phyloP scores from a whole-genome alignment of 1,284 basidiomycete species.

The Cerrena zonata region DNA sequence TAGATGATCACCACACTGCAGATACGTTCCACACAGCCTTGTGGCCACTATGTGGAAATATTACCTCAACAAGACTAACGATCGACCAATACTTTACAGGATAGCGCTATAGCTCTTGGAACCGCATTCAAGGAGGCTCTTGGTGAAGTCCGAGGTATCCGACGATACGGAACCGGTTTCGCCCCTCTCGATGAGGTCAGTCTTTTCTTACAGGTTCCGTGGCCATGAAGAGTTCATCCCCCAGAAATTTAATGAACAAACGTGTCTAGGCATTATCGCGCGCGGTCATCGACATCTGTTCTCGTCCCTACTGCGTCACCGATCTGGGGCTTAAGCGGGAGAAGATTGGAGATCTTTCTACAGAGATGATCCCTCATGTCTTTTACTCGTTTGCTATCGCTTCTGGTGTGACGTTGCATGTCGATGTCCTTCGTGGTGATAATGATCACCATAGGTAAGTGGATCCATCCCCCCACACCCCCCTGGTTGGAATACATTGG shows the following conservation, averaged over 20 bases:
- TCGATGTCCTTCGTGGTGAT: slow-evolving; percentile 89
- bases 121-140: slow-evolving; percentile 93
- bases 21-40: slow-evolving; percentile 53
- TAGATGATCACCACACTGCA: slow-evolving; percentile 99
- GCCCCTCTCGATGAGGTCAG: slow-evolving; percentile 93
- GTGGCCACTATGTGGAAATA: slow-evolving; percentile 1
- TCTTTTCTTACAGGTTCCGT: no score
- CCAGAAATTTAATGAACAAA: neutral
- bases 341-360: slow-evolving; percentile 93
- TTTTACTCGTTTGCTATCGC: slow-evolving; percentile 92
- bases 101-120: slow-evolving; percentile 88
- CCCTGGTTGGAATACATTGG: slow-evolving; percentile 5
- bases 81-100: slow-evolving; percentile 50
- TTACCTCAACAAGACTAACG: slow-evolving; percentile 10
- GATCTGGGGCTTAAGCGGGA: slow-evolving; percentile 88
- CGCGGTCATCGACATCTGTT: slow-evolving; percentile 97
- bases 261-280: slow-evolving; percentile 77
- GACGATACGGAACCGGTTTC: slow-evolving; percentile 92
- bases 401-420: slow-evolving; percentile 85
- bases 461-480: neutral
- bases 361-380: slow-evolving; percentile 95
- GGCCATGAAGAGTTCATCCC: no score
- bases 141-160: slow-evolving; percentile 91
- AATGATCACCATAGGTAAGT: slow-evolving; percentile 96
- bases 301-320: slow-evolving; percentile 90